These are phyloP conservation scores for Juglanconis sp. DNA, from an alignment of 2,329 filamentous ascomycete species.

Conservation along the genomic window DNA sequence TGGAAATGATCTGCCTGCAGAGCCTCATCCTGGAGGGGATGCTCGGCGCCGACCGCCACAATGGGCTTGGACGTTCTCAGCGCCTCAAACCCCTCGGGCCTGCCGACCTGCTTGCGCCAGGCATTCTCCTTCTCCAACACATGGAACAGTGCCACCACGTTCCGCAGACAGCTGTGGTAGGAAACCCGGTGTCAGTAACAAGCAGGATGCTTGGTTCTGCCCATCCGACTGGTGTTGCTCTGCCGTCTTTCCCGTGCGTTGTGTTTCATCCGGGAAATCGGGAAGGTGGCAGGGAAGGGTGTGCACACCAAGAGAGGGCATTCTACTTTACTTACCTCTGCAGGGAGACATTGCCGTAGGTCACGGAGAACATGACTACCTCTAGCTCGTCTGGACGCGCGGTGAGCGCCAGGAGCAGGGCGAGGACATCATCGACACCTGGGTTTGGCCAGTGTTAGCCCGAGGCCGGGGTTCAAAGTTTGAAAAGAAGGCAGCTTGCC, in stretches of 20 bases:
- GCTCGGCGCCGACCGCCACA: constrained; percentile 81
- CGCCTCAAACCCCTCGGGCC: constrained; percentile 67
- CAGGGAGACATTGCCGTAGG: constrained; percentile 90
- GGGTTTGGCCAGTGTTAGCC: constrained; percentile 15
- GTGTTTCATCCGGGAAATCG: constrained; percentile 4
- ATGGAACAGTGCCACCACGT: constrained; percentile 87
- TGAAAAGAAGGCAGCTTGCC: constrained; percentile 41
- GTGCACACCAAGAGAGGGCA: not conserved
- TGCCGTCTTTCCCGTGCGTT: not conserved
- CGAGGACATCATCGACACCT: constrained; percentile 90
- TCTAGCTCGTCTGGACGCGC: constrained; percentile 81
- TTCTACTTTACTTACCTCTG: constrained; percentile 56
- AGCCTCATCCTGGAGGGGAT: constrained; percentile 78
- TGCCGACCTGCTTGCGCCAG: constrained; percentile 72
- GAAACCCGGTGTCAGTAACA: not conserved
- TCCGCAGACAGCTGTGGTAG: constrained; percentile 69
- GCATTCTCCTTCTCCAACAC: constrained; percentile 83
- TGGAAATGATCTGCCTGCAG: constrained; percentile 86
- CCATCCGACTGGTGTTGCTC: not conserved
- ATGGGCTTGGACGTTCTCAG: constrained; percentile 73
- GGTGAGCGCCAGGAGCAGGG: constrained; percentile 81
- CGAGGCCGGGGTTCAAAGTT: not conserved
- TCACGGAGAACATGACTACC: constrained; percentile 79
- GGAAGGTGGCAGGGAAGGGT: not conserved
- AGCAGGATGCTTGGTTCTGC: not conserved